phyloP scores from a whole-genome alignment of 495 filamentous ascomycete species.

The Aspergillus sclerotiicarbonarius region DNA sequence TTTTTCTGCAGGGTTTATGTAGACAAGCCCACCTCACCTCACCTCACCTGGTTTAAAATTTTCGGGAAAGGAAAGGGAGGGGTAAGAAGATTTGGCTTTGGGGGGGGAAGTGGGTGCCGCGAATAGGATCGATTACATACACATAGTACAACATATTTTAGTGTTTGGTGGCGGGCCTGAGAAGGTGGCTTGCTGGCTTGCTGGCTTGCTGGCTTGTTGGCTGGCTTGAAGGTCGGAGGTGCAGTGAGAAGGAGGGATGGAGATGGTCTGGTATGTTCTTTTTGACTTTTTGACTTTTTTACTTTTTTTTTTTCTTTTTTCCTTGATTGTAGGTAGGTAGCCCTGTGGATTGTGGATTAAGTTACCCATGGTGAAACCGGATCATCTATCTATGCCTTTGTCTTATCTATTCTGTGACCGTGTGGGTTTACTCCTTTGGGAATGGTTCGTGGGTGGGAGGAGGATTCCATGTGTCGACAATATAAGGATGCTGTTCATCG shows the following conservation, averaged over 20 bases:
- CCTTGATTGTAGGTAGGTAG: too few relatives aligned
- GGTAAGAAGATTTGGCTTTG: neutral
- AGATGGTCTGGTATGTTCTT: neutral
- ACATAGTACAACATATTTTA: too few relatives aligned
- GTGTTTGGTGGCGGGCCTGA: neutral
- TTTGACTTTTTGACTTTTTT: neutral
- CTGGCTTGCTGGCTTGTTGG: neutral
- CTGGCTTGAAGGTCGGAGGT: neutral
- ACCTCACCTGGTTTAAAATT: too few relatives aligned
- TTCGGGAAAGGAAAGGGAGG: too few relatives aligned
- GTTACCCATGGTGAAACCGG: neutral
- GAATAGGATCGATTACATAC: neutral
- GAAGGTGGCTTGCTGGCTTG: neutral
- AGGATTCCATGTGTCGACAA: neutral
- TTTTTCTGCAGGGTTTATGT: too few relatives aligned
- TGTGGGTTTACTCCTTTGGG: neutral
- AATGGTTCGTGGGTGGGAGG: neutral
- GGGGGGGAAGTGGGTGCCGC: neutral
- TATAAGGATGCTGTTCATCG: neutral
- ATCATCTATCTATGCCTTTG: neutral
- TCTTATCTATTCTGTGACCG: neutral
- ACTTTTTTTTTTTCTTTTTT: neutral
- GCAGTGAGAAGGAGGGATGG: too few relatives aligned
- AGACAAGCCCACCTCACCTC: too few relatives aligned
- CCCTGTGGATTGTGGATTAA: too few relatives aligned